Percentiles rank a stretch among this genome's conserved stretches.
Evolutionary conservation across 148 eudicot genomes (phyloP).

Genomic region (Linanthus parryae): DNA sequence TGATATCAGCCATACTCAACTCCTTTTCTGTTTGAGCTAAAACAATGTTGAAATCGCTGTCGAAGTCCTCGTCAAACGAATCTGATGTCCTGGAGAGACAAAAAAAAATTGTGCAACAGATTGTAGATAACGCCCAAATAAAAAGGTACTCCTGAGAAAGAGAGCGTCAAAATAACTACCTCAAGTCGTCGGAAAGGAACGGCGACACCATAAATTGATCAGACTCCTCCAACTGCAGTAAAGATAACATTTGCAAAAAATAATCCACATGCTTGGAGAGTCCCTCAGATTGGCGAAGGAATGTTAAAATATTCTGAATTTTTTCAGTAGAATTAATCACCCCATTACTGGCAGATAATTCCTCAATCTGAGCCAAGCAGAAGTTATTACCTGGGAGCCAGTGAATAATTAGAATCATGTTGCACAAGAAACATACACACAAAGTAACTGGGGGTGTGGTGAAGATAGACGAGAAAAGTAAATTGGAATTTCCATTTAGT

Average conservation of each 20-base stretch:
- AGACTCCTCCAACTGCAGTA: slow-evolving; percentile 45
- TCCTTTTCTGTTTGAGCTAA: slow-evolving; percentile 92
- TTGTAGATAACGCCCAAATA: neutral
- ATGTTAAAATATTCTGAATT: slow-evolving; percentile 68
- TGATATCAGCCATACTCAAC: slow-evolving; percentile 71
- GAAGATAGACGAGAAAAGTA: neutral
- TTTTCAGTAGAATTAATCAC: slow-evolving; percentile 46
- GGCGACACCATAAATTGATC: slow-evolving; percentile 58
- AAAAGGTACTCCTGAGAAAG: neutral
- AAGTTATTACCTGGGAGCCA: slow-evolving; percentile 68
- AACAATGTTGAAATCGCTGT: slow-evolving; percentile 66
- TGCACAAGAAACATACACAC: neutral
- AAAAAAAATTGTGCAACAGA: neutral
- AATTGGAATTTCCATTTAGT: neutral
- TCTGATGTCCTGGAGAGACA: slow-evolving; percentile 49
- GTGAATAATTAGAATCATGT: slow-evolving; percentile 8
- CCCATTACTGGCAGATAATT: slow-evolving; percentile 43
- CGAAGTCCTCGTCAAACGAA: slow-evolving; percentile 40
- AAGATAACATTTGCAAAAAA: slow-evolving; percentile 64
- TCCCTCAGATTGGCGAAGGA: slow-evolving; percentile 75
- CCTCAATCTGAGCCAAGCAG: slow-evolving; percentile 68
- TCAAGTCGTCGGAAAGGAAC: slow-evolving; percentile 47
- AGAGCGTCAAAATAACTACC: slow-evolving; percentile 30
- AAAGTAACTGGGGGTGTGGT: neutral
- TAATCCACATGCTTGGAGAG: slow-evolving; percentile 76